phyloP scores from a whole-genome alignment of 768 basidiomycete genomes.

The Chalciporus sphaerocephalus region DNA sequence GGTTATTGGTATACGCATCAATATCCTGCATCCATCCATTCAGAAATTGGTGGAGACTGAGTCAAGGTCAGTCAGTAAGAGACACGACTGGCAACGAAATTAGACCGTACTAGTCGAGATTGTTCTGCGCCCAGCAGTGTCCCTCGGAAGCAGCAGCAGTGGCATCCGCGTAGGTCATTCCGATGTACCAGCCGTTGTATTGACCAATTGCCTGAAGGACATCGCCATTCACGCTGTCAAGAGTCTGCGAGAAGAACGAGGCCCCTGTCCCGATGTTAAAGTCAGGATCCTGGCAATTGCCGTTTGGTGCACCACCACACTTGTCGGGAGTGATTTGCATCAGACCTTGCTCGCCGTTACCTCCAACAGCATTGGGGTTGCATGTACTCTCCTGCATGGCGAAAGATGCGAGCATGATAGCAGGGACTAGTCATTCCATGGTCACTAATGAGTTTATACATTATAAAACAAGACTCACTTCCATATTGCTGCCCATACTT shows the following conservation, averaged over 20 bases:
- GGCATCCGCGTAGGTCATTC: slow-evolving; percentile 60
- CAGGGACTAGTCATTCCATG: slow-evolving; percentile 42
- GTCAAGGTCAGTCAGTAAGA: background rate
- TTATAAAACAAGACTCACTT: slow-evolving; percentile 28
- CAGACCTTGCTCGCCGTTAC: slow-evolving; percentile 77
- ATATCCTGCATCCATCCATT: slow-evolving; percentile 70
- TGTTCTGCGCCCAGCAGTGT: slow-evolving; percentile 76
- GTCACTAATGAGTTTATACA: background rate
- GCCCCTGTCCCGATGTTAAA: slow-evolving; percentile 72
- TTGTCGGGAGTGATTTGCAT: slow-evolving; percentile 85
- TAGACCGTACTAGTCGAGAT: slow-evolving; percentile 70
- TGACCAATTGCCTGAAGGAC: slow-evolving; percentile 55
- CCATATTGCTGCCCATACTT: slow-evolving; percentile 46
- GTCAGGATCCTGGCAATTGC: slow-evolving; percentile 43
- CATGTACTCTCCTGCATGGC: slow-evolving; percentile 87
- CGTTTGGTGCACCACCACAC: slow-evolving; percentile 52
- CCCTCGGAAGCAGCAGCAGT: slow-evolving; percentile 49
- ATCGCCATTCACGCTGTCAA: slow-evolving; percentile 43
- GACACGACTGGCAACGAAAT: background rate
- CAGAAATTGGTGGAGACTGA: slow-evolving; percentile 61
- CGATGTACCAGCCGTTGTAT: slow-evolving; percentile 72
- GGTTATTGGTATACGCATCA: slow-evolving; percentile 43
- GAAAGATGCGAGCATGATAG: slow-evolving; percentile 79
- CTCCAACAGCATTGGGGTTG: slow-evolving; percentile 61
- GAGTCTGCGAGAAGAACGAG: slow-evolving; percentile 49